Evolutionary conservation across 371 early-diverging fungal species (phyloP).

Genomic region (Nematocida sp.): DNA sequence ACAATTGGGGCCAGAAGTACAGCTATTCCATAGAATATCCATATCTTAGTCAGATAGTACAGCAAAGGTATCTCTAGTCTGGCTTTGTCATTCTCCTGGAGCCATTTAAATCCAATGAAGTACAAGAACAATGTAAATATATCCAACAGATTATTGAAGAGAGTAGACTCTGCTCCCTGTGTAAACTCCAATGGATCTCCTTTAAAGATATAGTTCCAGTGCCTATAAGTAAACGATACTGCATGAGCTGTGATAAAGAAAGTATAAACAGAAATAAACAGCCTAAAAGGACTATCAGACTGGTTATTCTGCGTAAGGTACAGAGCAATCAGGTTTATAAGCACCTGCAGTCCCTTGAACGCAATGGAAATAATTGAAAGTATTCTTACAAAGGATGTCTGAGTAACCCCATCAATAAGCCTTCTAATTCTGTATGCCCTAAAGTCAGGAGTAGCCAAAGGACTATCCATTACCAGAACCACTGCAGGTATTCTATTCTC

Average conservation of each 20-base stretch:
- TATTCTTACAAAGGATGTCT: constrained; percentile 42
- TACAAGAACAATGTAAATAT: constrained; percentile 65
- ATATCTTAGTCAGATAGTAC: constrained; percentile 62
- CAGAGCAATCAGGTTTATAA: constrained; percentile 49
- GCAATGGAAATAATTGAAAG: constrained; percentile 34
- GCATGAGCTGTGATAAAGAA: constrained; percentile 55
- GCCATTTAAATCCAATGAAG: constrained; percentile 65
- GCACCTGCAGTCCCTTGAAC: constrained; percentile 59
- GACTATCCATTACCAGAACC: constrained; percentile 44
- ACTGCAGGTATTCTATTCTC: constrained; percentile 7
- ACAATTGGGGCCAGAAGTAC: constrained; percentile 63
- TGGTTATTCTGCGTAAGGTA: constrained; percentile 54
- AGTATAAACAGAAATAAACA: constrained; percentile 63
- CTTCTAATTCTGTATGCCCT: constrained; percentile 39
- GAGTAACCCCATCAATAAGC: constrained; percentile 45
- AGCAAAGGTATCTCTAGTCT: constrained; percentile 58
- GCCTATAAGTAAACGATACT: constrained; percentile 57
- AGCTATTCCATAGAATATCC: constrained; percentile 60
- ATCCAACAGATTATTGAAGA: constrained; percentile 64
- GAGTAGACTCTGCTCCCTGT: constrained; percentile 63
- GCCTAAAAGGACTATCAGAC: constrained; percentile 59
- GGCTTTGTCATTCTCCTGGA: constrained; percentile 63
- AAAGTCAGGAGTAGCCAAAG: constrained; percentile 42
- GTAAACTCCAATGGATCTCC: constrained; percentile 61
- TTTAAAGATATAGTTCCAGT: constrained; percentile 61